Evolutionary conservation across 1,284 basidiomycete genomes (phyloP).

Genomic region (Ceratobasidium sp.): DNA sequence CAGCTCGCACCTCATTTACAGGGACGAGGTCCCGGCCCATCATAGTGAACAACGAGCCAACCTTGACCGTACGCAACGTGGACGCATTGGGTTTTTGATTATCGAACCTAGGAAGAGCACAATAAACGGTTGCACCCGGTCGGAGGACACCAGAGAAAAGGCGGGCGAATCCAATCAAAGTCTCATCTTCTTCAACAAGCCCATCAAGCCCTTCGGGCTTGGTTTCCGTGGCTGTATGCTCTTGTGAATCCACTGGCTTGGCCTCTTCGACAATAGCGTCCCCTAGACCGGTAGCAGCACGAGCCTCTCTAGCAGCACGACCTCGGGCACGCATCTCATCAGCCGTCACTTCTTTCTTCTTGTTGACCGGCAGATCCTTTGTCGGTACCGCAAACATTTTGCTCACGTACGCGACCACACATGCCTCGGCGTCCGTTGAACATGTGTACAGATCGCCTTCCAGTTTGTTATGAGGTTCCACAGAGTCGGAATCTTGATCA

Average conservation of each 20-base stretch:
- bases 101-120: conserved; percentile 67
- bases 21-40: conserved; percentile 94
- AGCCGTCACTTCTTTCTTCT: conserved; percentile 75
- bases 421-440: conserved; percentile 63
- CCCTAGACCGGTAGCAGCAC: conserved; percentile 49
- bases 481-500: conserved; percentile 63
- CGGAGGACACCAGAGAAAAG: conserved; percentile 88
- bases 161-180: conserved; percentile 88
- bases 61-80: conserved; percentile 49
- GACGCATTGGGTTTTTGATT: conserved; percentile 75
- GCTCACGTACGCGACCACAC: conserved; percentile 87
- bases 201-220: conserved; percentile 42
- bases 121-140: conserved; percentile 69
- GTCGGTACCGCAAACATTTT: conserved; percentile 95
- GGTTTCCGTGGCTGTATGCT: conserved; percentile 8
- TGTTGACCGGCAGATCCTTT: conserved; percentile 84
- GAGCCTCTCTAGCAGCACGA: conserved; percentile 64
- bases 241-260: conserved; percentile 27
- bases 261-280: conserved; percentile 44
- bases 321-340: conserved; percentile 84
- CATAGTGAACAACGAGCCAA: conserved; percentile 85
- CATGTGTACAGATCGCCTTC: conserved; percentile 83
- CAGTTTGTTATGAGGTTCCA: conserved; percentile 73
- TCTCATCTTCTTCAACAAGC: conserved; percentile 57
- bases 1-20: conserved; percentile 85